Evolutionary conservation across 805 yeast genomes (phyloP).

Genomic region (Priceomyces carsonii): DNA sequence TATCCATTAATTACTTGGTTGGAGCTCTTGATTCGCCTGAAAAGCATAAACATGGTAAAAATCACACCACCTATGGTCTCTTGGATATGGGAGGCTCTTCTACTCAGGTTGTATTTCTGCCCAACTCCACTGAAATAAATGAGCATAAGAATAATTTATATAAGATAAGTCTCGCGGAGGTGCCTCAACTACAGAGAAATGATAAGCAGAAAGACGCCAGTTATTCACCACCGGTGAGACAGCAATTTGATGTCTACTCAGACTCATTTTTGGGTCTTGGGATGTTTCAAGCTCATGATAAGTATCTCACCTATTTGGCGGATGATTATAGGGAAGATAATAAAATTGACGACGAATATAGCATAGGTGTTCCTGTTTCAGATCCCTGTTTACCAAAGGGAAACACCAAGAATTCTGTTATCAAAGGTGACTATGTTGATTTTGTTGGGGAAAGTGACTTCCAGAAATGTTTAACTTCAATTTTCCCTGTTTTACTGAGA

Average conservation of each 20-base stretch:
- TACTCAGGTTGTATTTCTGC: conserved; percentile 65
- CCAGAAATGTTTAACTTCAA: conserved; percentile 44
- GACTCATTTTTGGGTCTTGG: conserved; percentile 65
- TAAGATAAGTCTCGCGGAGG: conserved; percentile 41
- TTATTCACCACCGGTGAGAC: conserved; percentile 19
- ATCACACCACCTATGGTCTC: conserved; percentile 53
- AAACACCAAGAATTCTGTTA: conserved; percentile 23
- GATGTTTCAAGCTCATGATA: conserved; percentile 52
- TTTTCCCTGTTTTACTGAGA: conserved; percentile 47
- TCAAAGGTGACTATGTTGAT: conserved; percentile 28
- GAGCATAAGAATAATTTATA: conserved; percentile 50
- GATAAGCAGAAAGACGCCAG: conserved; percentile 2
- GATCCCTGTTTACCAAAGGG: conserved; percentile 65
- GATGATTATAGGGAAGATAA: conserved; percentile 18
- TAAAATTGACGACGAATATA: conserved; percentile 12
- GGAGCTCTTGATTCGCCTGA: conserved; percentile 43
- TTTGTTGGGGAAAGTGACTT: conserved; percentile 58
- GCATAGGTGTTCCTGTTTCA: conserved; percentile 27
- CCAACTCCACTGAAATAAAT: conserved; percentile 44
- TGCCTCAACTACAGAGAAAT: conserved; percentile 21
- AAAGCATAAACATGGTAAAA: conserved; percentile 42
- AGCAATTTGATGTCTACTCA: conserved; percentile 48
- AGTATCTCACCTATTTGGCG: conserved; percentile 42
- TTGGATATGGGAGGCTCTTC: conserved; percentile 68
- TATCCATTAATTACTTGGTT: conserved; percentile 57